Evolutionary conservation across 1,284 basidiomycete genomes (phyloP).

Genomic region (Quambalaria eucalypti): DNA sequence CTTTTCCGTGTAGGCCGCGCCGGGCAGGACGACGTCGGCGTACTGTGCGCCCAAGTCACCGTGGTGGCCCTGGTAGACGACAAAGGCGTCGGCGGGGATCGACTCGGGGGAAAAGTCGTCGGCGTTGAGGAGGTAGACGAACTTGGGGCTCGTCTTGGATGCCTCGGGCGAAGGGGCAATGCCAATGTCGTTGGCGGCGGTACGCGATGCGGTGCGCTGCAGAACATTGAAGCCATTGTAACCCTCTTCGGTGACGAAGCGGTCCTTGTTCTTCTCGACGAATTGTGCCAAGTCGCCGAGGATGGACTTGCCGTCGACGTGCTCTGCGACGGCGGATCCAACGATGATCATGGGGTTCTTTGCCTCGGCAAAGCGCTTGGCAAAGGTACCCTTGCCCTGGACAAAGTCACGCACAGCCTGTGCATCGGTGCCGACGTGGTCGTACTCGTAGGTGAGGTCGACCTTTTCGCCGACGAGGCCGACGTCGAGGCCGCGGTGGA

Average conservation of each 20-base stretch:
- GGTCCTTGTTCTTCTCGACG: constrained; percentile 57
- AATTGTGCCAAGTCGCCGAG: constrained; percentile 72
- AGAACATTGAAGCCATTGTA: constrained; percentile 95
- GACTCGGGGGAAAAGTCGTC: constrained; percentile 82
- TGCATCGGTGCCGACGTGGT: constrained; percentile 72
- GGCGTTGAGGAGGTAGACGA: constrained; percentile 91
- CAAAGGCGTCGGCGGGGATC: constrained; percentile 90
- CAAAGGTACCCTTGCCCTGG: constrained; percentile 64
- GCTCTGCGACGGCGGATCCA: constrained; percentile 77
- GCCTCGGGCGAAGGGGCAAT: constrained; percentile 77
- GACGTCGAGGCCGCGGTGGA: constrained; percentile 73
- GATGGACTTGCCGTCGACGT: constrained; percentile 71
- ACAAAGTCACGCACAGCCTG: constrained; percentile 73
- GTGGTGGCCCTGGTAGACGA: constrained; percentile 98
- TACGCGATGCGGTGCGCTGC: constrained; percentile 78
- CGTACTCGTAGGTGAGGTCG: constrained; percentile 86
- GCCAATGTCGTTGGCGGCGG: constrained; percentile 92
- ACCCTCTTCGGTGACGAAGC: constrained; percentile 69
- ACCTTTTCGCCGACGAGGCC: constrained; percentile 84
- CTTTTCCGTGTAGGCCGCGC: constrained; percentile 93
- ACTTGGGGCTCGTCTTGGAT: constrained; percentile 72
- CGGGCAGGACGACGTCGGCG: constrained; percentile 90
- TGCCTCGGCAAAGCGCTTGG: constrained; percentile 76
- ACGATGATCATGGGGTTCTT: constrained; percentile 91
- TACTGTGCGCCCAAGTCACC: constrained; percentile 93